Conservation (phyloP, 129 eudicot genomes). For the Pseudognaphalium luteoalbum region DNA sequence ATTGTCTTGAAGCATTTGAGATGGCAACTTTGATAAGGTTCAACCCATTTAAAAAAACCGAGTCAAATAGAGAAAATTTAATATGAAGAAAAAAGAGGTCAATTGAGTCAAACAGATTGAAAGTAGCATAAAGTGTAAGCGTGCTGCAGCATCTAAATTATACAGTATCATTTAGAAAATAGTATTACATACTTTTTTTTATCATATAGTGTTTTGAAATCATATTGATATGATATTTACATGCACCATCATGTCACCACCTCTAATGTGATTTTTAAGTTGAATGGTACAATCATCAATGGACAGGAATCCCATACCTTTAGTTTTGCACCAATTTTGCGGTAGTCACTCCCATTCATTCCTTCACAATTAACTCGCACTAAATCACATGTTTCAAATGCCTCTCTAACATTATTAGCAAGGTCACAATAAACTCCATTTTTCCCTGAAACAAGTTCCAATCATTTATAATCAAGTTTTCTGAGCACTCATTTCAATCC, state of each 20-base stretch:
- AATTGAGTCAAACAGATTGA: background rate
- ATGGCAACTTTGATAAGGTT: background rate
- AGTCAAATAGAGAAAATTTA: background rate
- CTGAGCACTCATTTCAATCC: background rate
- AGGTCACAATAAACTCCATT: conserved; percentile 81
- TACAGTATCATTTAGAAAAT: background rate
- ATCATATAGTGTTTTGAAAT: background rate
- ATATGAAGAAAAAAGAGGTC: background rate
- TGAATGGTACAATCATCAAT: background rate
- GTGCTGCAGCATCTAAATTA: background rate
- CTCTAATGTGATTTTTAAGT: background rate
- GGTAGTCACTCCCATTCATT: conserved; percentile 79
- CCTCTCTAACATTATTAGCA: conserved; percentile 77
- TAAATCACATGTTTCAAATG: conserved; percentile 93
- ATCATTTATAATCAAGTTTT: conserved; percentile 1
- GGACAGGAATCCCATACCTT: conserved; percentile 42
- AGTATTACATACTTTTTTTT: background rate
- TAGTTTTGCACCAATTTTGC: conserved; percentile 86
- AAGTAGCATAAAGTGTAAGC: background rate
- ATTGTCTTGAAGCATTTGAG: background rate
- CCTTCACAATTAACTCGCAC: conserved; percentile 85
- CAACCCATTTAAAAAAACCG: background rate
- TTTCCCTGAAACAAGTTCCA: conserved; percentile 55
- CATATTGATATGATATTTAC: background rate
- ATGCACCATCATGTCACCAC: background rate